Evolutionary conservation across 129 eudicot species (phyloP).

Genomic region (Silybum marianum): DNA sequence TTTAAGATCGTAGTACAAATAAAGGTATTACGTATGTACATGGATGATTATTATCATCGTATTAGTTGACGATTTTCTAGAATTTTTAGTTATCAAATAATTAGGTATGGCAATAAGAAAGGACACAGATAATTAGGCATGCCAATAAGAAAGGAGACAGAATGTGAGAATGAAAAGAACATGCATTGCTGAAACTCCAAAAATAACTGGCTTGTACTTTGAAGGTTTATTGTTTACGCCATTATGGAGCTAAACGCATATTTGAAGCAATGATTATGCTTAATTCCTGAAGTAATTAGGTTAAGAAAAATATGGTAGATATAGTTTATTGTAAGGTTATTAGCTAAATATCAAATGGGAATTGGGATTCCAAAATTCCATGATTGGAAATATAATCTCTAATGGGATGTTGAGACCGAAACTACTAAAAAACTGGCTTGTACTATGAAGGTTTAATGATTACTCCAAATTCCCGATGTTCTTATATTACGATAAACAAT

Average conservation of each 20-base stretch:
- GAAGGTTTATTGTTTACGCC: neutral
- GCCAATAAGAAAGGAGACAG: neutral
- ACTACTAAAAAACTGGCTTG: neutral
- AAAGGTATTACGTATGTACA: neutral
- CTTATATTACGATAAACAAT: neutral
- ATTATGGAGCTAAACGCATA: neutral
- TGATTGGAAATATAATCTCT: neutral
- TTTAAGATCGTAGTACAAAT: neutral
- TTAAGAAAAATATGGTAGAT: neutral
- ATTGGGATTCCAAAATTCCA: neutral
- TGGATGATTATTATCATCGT: neutral
- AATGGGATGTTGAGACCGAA: neutral
- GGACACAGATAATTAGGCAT: neutral
- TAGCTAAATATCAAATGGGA: neutral
- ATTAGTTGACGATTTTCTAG: neutral
- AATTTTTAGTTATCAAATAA: neutral
- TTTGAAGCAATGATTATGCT: neutral
- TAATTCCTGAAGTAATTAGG: neutral
- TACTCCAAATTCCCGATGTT: neutral
- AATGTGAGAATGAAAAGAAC: neutral
- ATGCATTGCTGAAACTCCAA: neutral
- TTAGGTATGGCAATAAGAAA: neutral
- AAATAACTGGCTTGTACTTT: too few relatives aligned
- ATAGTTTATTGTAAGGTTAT: neutral
- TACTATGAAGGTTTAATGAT: neutral